These are phyloP conservation scores for Polygonum maritimum DNA, from an alignment of 148 eudicot species.

Conservation along the genomic window DNA sequence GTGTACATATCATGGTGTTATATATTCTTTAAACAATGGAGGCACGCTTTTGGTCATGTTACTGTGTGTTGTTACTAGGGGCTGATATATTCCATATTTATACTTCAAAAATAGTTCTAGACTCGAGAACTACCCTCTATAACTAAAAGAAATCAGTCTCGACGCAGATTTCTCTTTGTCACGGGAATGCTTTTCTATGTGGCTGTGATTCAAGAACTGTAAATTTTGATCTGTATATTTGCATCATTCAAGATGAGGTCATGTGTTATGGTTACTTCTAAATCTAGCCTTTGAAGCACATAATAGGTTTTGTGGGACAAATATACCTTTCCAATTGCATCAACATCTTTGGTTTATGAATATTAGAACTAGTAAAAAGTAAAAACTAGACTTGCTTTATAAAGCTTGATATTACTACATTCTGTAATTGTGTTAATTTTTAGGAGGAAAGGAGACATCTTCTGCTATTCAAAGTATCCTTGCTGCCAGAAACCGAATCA, in stretches of 20 bases:
- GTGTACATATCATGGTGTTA: not conserved
- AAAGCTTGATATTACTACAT: not conserved
- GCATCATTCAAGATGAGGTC: not conserved
- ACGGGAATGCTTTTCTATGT: not conserved
- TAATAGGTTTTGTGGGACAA: not conserved
- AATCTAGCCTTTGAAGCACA: too few species aligned
- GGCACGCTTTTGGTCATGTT: not conserved
- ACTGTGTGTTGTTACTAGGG: not conserved
- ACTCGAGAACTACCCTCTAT: not conserved
- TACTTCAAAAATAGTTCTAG: not conserved
- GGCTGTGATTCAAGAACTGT: not conserved
- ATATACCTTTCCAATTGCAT: not conserved
- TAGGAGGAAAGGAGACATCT: not conserved
- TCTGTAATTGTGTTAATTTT: not conserved
- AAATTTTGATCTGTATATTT: not conserved
- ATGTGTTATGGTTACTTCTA: too few species aligned
- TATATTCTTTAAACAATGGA: not conserved
- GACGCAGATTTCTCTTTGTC: not conserved
- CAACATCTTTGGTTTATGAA: not conserved
- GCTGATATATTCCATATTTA: not conserved
- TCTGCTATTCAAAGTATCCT: not conserved
- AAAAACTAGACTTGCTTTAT: not conserved
- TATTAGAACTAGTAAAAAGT: not conserved
- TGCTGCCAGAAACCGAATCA: not conserved
- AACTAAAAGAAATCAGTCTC: not conserved